These are phyloP conservation scores for Ormosia emarginata DNA, from an alignment of 306 rosid species.

Conservation along the genomic window DNA sequence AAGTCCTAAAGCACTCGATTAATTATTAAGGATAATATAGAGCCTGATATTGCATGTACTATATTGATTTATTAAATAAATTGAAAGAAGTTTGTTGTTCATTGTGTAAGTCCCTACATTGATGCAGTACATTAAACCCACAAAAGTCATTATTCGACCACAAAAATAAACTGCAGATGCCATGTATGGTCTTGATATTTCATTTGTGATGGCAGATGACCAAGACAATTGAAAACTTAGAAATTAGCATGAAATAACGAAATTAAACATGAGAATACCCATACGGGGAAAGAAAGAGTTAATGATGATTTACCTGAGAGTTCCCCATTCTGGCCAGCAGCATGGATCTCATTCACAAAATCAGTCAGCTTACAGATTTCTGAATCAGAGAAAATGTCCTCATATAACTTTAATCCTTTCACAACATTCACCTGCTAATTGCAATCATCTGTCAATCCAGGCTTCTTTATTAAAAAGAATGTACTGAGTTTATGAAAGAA, in stretches of 20 bases:
- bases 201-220: neutral
- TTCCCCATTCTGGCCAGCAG: constrained; percentile 88
- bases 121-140: neutral
- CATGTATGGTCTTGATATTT: neutral
- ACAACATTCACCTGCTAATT: constrained; percentile 93
- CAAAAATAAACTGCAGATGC: neutral
- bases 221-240: neutral
- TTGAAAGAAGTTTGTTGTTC: neutral
- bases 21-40: neutral
- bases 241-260: neutral
- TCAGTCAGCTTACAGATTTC: constrained; percentile 69
- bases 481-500: constrained; percentile 16
- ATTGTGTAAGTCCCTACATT: neutral
- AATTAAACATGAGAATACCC: neutral
- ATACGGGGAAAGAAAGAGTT: neutral
- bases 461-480: neutral
- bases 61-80: neutral
- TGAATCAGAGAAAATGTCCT: constrained; percentile 66
- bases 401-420: constrained; percentile 86
- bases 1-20: neutral
- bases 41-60: neutral
- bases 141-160: neutral
- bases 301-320: constrained; percentile 57
- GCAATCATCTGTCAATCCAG: constrained; percentile 20
- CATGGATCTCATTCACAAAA: constrained; percentile 67